Conservation (phyloP, 2,329 filamentous ascomycete species). For the Elsinoe fawcettii region DNA sequence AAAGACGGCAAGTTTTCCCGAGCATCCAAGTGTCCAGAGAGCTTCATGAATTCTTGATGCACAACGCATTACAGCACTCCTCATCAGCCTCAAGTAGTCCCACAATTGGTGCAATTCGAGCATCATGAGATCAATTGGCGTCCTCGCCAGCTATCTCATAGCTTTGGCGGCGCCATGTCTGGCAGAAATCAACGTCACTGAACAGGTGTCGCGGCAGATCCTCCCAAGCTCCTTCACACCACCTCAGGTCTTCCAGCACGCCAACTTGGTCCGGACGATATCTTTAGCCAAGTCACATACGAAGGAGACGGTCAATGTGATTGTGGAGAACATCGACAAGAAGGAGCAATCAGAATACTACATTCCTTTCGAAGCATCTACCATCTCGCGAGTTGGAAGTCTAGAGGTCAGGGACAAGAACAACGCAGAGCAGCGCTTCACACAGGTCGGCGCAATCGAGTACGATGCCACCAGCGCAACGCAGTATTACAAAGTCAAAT, state of each 20-base stretch:
- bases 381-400: conserved; percentile 70
- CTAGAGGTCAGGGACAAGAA: conserved; percentile 93
- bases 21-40: conserved; percentile 12
- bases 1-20: not conserved
- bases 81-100: not conserved
- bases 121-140: conserved; percentile 35
- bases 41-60: conserved; percentile 1
- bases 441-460: conserved; percentile 55
- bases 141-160: conserved; percentile 39
- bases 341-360: conserved; percentile 84
- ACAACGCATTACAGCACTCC: not conserved
- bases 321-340: conserved; percentile 78
- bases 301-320: conserved; percentile 85
- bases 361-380: conserved; percentile 69
- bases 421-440: conserved; percentile 59
- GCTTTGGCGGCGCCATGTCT: conserved; percentile 51
- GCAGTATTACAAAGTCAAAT: conserved; percentile 74
- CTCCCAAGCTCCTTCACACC: conserved; percentile 60
- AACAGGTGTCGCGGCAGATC: conserved; percentile 47
- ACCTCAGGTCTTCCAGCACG: conserved; percentile 86
- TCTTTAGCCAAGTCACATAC: conserved; percentile 90
- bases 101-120: conserved; percentile 9
- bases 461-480: conserved; percentile 39
- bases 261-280: conserved; percentile 80
- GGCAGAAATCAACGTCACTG: conserved; percentile 51